phyloP scores from a whole-genome alignment of 768 basidiomycete species.

The Ephemerocybe angulata region DNA sequence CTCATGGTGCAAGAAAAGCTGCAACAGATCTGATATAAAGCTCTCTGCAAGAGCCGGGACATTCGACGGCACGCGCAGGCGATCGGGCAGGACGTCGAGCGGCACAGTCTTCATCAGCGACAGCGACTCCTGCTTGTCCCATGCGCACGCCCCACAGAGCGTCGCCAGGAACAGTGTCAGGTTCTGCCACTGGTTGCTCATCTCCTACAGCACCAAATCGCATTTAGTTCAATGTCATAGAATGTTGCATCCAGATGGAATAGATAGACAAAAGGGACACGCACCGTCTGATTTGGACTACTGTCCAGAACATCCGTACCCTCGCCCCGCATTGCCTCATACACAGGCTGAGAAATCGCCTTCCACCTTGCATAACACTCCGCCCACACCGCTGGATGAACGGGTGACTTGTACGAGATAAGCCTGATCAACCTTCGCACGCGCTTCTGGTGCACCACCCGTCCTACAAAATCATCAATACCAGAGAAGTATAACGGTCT shows the following conservation, averaged over 20 bases:
- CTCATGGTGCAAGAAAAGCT: slow-evolving; percentile 59
- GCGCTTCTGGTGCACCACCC: slow-evolving; percentile 76
- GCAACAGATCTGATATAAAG: slow-evolving; percentile 69
- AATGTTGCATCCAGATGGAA: no score
- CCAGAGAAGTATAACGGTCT: no score
- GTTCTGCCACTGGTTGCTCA: slow-evolving; percentile 82
- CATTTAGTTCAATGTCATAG: background rate
- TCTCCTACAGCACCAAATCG: slow-evolving; percentile 44
- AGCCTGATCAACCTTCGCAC: slow-evolving; percentile 67
- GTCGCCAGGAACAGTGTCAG: slow-evolving; percentile 74
- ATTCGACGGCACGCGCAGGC: slow-evolving; percentile 61
- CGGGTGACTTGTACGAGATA: slow-evolving; percentile 58
- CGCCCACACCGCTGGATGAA: slow-evolving; percentile 78
- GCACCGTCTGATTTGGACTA: no score
- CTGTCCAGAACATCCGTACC: no score
- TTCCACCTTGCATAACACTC: slow-evolving; percentile 80
- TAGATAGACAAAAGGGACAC: background rate
- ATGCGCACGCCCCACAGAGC: slow-evolving; percentile 62
- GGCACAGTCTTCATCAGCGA: slow-evolving; percentile 55
- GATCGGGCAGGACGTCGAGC: slow-evolving; percentile 59
- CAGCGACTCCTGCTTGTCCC: slow-evolving; percentile 48
- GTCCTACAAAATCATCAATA: no score
- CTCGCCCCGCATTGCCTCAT: slow-evolving; percentile 25
- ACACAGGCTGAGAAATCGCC: slow-evolving; percentile 55
- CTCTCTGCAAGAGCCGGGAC: slow-evolving; percentile 55